Conservation (phyloP, 1,139 yeast genomes). For the Candida pseudoviswanathii region DNA sequence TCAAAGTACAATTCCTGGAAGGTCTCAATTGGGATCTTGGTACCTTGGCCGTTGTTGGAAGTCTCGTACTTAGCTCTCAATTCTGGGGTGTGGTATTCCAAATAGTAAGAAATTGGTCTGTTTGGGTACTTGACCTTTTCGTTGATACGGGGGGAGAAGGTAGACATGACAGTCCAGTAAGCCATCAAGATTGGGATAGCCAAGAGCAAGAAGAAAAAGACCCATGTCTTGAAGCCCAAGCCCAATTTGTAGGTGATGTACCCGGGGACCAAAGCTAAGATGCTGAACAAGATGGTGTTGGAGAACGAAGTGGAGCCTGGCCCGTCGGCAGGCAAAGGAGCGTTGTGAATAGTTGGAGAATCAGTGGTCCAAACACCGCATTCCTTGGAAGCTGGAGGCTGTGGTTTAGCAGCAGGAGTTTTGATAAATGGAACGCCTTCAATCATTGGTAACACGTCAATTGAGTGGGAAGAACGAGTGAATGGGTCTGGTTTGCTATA, state of each 20-base stretch:
- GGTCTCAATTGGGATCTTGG: constrained; percentile 89
- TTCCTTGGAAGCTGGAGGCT: constrained; percentile 50
- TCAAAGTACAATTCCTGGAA: constrained; percentile 88
- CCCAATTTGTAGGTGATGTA: constrained; percentile 68
- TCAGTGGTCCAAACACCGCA: constrained; percentile 66
- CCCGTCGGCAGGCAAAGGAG: constrained; percentile 91
- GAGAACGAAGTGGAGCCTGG: constrained; percentile 80
- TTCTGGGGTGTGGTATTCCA: constrained; percentile 79
- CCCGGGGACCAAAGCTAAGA: constrained; percentile 64
- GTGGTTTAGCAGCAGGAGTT: constrained; percentile 60
- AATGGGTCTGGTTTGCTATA: not conserved
- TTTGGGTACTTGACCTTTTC: constrained; percentile 78
- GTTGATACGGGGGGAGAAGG: constrained; percentile 79
- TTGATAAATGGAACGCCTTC: constrained; percentile 53
- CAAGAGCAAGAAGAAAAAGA: constrained; percentile 53
- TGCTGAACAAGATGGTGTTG: constrained; percentile 55
- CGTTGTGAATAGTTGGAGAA: constrained; percentile 78
- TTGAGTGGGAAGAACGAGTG: constrained; percentile 6
- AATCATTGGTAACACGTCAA: constrained; percentile 28
- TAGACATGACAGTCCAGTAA: constrained; percentile 79
- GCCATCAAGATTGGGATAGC: constrained; percentile 74
- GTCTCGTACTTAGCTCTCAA: constrained; percentile 67
- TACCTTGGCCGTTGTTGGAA: constrained; percentile 56
- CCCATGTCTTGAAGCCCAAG: constrained; percentile 71
- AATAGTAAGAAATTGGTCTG: constrained; percentile 75